These are phyloP conservation scores for Nakazawaea wyomingensis DNA, from an alignment of 805 yeast genomes.

Conservation along the genomic window DNA sequence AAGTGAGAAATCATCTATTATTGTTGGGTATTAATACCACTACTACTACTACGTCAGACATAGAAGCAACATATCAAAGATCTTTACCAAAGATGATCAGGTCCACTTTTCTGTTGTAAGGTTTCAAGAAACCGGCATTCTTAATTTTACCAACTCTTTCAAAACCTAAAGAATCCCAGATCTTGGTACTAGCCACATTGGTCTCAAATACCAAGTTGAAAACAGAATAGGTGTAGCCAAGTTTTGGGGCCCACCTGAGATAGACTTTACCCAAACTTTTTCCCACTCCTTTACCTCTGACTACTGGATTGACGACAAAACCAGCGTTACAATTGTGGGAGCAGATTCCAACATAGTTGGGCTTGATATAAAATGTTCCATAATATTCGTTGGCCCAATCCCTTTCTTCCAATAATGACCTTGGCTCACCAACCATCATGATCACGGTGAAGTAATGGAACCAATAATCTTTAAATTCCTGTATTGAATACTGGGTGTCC, in stretches of 20 bases:
- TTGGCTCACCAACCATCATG: constrained; percentile 40
- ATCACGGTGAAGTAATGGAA: constrained; percentile 62
- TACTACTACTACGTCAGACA: too few relatives aligned
- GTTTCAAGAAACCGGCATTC: constrained; percentile 70
- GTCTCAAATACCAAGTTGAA: constrained; percentile 84
- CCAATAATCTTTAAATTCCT: constrained; percentile 63
- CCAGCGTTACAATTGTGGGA: constrained; percentile 89
- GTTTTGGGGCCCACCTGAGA: constrained; percentile 63
- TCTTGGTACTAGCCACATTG: constrained; percentile 65
- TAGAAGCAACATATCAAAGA: too few relatives aligned
- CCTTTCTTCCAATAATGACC: constrained; percentile 15
- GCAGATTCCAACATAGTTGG: constrained; percentile 81
- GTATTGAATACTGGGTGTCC: constrained; percentile 31
- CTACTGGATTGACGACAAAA: constrained; percentile 56
- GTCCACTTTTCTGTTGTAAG: constrained; percentile 57
- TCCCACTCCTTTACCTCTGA: constrained; percentile 64
- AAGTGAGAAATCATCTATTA: too few relatives aligned
- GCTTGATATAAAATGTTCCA: constrained; percentile 79
- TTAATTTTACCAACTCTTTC: constrained; percentile 71
- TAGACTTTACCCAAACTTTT: constrained; percentile 62
- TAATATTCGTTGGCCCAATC: constrained; percentile 38
- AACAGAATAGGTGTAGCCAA: constrained; percentile 80
- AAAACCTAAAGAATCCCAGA: constrained; percentile 85
- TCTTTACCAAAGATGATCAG: constrained; percentile 77
- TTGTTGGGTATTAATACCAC: too few relatives aligned